Evolutionary conservation across 129 eudicot genomes (phyloP).

Genomic region (Dittrichia graveolens): DNA sequence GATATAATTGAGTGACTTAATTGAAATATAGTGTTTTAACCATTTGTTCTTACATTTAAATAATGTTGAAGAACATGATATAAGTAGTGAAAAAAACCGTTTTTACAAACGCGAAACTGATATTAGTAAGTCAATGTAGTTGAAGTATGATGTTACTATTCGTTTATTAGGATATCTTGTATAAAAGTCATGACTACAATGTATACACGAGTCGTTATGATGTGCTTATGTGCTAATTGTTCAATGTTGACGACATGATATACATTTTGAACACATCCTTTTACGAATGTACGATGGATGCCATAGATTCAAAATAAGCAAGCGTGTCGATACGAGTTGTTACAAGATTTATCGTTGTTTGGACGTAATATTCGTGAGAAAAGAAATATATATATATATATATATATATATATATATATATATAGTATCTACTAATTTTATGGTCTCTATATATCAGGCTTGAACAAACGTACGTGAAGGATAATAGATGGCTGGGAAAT

Average conservation of each 20-base stretch:
- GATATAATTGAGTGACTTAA: background rate
- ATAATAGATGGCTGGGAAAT: constrained; percentile 39
- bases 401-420: too few relatives aligned
- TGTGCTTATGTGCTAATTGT: background rate
- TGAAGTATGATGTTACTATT: background rate
- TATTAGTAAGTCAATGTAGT: too few relatives aligned
- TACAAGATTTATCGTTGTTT: background rate
- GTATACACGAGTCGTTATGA: background rate
- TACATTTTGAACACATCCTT: background rate
- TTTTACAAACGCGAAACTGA: too few relatives aligned
- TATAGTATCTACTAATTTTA: background rate
- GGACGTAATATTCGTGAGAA: background rate
- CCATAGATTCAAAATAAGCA: background rate
- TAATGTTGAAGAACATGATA: too few relatives aligned
- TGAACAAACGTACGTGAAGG: constrained; percentile 1
- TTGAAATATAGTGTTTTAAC: background rate
- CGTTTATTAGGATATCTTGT: background rate
- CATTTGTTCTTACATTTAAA: background rate
- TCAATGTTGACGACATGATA: background rate
- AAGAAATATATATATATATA: too few relatives aligned
- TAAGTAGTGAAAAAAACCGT: too few relatives aligned
- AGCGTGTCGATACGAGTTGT: background rate
- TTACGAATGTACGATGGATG: background rate
- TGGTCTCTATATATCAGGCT: constrained; percentile 16
- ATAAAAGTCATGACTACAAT: background rate